Evolutionary conservation across 23 red algal genomes (phyloP).

Genomic region (Gracilaria domingensis): DNA sequence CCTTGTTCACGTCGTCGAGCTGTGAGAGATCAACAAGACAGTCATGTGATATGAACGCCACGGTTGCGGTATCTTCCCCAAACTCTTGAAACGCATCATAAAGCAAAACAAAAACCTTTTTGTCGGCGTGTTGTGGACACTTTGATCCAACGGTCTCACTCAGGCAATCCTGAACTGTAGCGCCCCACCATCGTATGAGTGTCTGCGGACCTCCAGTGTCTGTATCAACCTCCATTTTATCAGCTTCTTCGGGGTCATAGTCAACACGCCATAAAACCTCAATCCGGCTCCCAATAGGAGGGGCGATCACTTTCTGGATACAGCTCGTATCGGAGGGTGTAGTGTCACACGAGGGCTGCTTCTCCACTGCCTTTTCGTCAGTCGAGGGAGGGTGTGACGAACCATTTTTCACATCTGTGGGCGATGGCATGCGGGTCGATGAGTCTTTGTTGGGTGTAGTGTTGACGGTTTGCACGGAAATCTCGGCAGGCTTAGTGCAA

Average conservation of each 20-base stretch:
- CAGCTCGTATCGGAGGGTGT: neutral
- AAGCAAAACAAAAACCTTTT: constrained; percentile 17
- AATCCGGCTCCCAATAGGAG: constrained; percentile 25
- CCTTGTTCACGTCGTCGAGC: constrained; percentile 32
- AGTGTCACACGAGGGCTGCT: neutral
- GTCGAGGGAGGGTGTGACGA: neutral
- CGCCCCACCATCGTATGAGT: constrained; percentile 61
- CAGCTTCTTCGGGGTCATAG: neutral
- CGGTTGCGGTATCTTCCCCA: constrained; percentile 45
- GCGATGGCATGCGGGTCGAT: neutral
- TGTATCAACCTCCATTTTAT: constrained; percentile 15
- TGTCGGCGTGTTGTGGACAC: neutral
- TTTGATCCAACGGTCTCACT: constrained; percentile 7
- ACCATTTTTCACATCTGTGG: neutral
- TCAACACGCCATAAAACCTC: constrained; percentile 57
- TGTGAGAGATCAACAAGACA: constrained; percentile 29
- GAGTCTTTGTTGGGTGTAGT: neutral
- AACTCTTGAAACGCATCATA: constrained; percentile 64
- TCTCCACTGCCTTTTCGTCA: neutral
- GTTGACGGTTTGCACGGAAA: neutral
- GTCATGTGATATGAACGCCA: constrained; percentile 20
- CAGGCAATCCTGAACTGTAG: constrained; percentile 47
- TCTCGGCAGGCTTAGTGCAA: neutral
- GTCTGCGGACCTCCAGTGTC: neutral
- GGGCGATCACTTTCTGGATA: neutral